Evolutionary conservation across 768 basidiomycete genomes (phyloP).

Genomic region (Saitozyma sp.): DNA sequence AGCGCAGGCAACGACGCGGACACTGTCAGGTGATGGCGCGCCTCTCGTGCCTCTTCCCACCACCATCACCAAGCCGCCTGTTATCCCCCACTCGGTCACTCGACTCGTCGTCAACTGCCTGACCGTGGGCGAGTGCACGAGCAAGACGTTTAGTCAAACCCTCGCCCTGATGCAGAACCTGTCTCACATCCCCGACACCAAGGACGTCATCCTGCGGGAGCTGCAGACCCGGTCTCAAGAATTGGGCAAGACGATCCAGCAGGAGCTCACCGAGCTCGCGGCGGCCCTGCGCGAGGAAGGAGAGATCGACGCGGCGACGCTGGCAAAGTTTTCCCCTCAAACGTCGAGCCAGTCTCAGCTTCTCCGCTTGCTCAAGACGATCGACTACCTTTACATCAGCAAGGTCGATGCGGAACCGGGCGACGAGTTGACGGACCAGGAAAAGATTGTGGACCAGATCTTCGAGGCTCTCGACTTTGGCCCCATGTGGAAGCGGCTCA

Average conservation of each 20-base stretch:
- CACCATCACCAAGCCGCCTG: constrained; percentile 62
- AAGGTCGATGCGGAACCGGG: constrained; percentile 30
- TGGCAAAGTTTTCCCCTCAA: constrained; percentile 87
- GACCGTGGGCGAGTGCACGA: constrained; percentile 95
- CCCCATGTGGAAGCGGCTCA: constrained; percentile 80
- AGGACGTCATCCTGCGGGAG: constrained; percentile 86
- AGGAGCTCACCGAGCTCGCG: constrained; percentile 76
- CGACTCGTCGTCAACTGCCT: constrained; percentile 93
- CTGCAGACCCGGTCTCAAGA: constrained; percentile 81
- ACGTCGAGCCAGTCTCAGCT: constrained; percentile 97
- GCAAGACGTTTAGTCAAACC: constrained; percentile 92
- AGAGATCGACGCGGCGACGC: constrained; percentile 58
- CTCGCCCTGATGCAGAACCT: constrained; percentile 88
- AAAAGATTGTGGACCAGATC: constrained; percentile 75
- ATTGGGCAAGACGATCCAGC: constrained; percentile 71
- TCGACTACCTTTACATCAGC: constrained; percentile 79
- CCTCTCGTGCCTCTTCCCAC: background rate
- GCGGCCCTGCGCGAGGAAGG: constrained; percentile 64
- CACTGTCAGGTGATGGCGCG: background rate
- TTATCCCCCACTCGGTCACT: constrained; percentile 79
- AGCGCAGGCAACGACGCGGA: background rate
- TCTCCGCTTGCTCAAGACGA: constrained; percentile 89
- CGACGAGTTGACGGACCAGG: constrained; percentile 33
- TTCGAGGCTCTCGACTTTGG: constrained; percentile 91
- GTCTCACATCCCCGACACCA: constrained; percentile 80